These are phyloP conservation scores for Gardenia jasminoides DNA, from an alignment of 257 asterid genomes.

Conservation along the genomic window DNA sequence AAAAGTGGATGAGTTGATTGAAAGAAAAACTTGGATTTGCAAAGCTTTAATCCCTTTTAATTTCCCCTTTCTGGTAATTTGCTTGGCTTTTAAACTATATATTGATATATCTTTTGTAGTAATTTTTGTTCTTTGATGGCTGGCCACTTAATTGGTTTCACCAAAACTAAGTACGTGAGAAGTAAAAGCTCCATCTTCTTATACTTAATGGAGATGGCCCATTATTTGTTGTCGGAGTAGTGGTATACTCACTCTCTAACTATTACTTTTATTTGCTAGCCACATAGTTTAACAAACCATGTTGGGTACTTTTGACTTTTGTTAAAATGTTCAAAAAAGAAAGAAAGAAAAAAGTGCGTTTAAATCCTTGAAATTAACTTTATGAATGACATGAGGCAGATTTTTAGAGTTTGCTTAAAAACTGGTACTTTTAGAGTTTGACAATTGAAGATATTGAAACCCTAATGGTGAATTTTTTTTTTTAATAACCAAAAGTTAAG, in stretches of 20 bases:
- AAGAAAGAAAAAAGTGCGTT: no score
- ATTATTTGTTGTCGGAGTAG: neutral
- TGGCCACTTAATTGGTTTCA: no score
- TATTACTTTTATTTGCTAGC: no score
- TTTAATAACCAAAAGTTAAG: neutral
- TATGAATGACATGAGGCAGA: neutral
- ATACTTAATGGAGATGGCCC: neutral
- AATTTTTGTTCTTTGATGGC: no score
- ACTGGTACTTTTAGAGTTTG: neutral
- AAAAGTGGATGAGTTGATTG: no score
- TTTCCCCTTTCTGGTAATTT: no score
- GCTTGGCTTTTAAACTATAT: no score
- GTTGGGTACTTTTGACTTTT: neutral
- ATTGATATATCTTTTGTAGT: no score
- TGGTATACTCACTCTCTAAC: neutral
- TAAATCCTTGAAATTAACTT: neutral
- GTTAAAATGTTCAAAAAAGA: no score
- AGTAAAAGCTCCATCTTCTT: neutral
- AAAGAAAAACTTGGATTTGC: no score
- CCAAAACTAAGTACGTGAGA: neutral
- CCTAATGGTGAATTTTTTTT: neutral
- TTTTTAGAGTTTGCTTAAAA: neutral
- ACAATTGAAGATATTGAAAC: neutral
- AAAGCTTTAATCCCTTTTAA: no score
- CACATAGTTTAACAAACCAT: neutral